Evolutionary conservation across 108 stramenopile species (phyloP).

Genomic region (Nannochloropsis granulata): DNA sequence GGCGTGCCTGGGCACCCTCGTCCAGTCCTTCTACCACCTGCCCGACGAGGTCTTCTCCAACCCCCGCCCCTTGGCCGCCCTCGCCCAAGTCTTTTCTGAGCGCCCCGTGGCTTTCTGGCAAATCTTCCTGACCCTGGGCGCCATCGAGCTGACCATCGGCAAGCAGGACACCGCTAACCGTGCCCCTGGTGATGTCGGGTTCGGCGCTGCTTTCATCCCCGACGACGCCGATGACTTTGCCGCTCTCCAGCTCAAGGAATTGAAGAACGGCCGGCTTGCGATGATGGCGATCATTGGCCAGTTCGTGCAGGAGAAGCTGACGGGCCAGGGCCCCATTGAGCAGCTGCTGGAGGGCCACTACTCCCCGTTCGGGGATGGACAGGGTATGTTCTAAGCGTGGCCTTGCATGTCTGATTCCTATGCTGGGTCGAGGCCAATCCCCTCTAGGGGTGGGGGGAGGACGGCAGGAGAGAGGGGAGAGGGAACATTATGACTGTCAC

Average conservation of each 20-base stretch:
- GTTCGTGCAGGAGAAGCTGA: constrained; percentile 18
- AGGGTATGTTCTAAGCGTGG: constrained; percentile 19
- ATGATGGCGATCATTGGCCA: constrained; percentile 82
- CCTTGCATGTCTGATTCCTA: too few relatives aligned
- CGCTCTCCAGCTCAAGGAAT: constrained; percentile 54
- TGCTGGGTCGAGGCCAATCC: too few relatives aligned
- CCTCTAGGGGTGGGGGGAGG: too few relatives aligned
- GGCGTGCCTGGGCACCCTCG: constrained; percentile 65
- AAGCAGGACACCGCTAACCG: constrained; percentile 22
- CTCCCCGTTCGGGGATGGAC: constrained; percentile 29
- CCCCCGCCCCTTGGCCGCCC: constrained; percentile 13
- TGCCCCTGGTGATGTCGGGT: constrained; percentile 77
- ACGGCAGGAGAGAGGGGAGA: too few relatives aligned
- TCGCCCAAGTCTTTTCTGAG: constrained; percentile 1
- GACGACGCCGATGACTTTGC: constrained; percentile 48
- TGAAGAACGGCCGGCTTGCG: constrained; percentile 83
- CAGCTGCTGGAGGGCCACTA: constrained; percentile 18
- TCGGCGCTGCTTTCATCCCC: constrained; percentile 59
- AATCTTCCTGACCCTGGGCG: constrained; percentile 5
- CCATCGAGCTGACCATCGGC: constrained; percentile 24
- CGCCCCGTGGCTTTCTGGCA: not conserved
- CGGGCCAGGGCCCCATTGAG: constrained; percentile 10
- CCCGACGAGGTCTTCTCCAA: constrained; percentile 52
- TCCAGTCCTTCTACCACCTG: constrained; percentile 55
- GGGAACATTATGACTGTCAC: too few relatives aligned